Conservation (phyloP, 1,284 basidiomycete genomes). For the Trametes hirsuta region DNA sequence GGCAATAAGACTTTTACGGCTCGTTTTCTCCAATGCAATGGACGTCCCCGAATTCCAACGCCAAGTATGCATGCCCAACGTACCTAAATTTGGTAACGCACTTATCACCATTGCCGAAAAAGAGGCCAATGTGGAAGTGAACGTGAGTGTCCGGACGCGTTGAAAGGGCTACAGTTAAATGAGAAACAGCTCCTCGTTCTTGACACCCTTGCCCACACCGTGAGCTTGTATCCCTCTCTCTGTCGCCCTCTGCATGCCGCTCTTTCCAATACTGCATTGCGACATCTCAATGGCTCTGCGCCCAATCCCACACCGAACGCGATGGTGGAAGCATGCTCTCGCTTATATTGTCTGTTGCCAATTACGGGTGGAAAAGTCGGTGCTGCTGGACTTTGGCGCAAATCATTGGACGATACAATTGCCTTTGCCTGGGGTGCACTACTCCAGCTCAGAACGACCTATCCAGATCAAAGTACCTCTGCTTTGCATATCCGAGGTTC, state of each 20-base stretch:
- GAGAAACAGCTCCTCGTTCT: slow-evolving; percentile 52
- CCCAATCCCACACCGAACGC: slow-evolving; percentile 43
- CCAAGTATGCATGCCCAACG: slow-evolving; percentile 69
- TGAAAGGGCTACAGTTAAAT: background rate
- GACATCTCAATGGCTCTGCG: slow-evolving; percentile 57
- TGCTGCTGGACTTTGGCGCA: slow-evolving; percentile 70
- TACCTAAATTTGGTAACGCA: slow-evolving; percentile 67
- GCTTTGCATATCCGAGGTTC: background rate
- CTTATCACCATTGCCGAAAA: slow-evolving; percentile 60
- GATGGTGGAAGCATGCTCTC: slow-evolving; percentile 53
- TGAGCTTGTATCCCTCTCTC: slow-evolving; percentile 66
- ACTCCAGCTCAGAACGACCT: slow-evolving; percentile 59
- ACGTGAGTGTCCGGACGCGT: slow-evolving; percentile 40
- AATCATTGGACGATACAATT: slow-evolving; percentile 69
- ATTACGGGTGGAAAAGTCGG: slow-evolving; percentile 78
- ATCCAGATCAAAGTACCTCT: slow-evolving; percentile 39
- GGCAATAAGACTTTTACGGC: slow-evolving; percentile 59
- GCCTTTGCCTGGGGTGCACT: slow-evolving; percentile 65
- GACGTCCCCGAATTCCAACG: slow-evolving; percentile 76
- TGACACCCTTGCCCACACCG: slow-evolving; percentile 54
- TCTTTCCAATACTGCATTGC: slow-evolving; percentile 55
- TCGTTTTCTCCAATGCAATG: slow-evolving; percentile 59
- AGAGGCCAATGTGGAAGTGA: slow-evolving; percentile 51
- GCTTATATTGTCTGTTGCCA: slow-evolving; percentile 63
- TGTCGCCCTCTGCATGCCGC: slow-evolving; percentile 55